Evolutionary conservation across 495 filamentous ascomycete species (phyloP), one percentile per base, ranked within the genome.

Genomic region (Cudoniella acicularis): DNA sequence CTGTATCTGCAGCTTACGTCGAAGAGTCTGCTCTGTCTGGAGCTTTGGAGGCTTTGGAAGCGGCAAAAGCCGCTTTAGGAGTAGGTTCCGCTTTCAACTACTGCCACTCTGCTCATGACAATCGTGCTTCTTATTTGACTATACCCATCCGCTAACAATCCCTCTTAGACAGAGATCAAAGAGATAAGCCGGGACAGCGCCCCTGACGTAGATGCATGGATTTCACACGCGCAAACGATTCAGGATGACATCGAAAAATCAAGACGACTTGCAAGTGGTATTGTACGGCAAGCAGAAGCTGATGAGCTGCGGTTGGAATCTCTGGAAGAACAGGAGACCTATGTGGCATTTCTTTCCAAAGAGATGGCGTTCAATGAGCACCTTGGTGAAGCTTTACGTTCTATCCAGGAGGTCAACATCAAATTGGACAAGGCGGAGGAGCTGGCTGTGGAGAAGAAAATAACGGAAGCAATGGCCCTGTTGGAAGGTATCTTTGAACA

Each of bases 151-250:
- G 20, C 30, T 23, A 42, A 9, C 36, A 53, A 30, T 41, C n/a
- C 10, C 30, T 20, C 36, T 8, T 27, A 68, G 66, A 49, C 30
- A 16, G 84, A 91, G 58, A 87, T 96, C 41, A 86, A 84, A 52
- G 70, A 75, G 22, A 78, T 90, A 41, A 93, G 91, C 75, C 81
- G 83, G 41, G 83, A 87, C 47, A 87, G 83, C 42, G 85, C 85
- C 45, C 82, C 87, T 20, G 88, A 94, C 66, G 86, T 94, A 61
- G 86, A 90, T 66, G 77, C 83, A 59, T 97, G 92, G 92, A 87
- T 94, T 55, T 70, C 77, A 20, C 89, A 92, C 69, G 90, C 91
- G 27, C 87, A 88, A 69, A 83, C 87, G 51, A 82, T 96, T n/a
- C 87, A 91, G 65, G 78, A 81, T 26, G 92, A 96, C 63, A 89